These are phyloP conservation scores for Mortierella alpina DNA, from an alignment of 192 early-diverging fungal species.

Conservation along the genomic window DNA sequence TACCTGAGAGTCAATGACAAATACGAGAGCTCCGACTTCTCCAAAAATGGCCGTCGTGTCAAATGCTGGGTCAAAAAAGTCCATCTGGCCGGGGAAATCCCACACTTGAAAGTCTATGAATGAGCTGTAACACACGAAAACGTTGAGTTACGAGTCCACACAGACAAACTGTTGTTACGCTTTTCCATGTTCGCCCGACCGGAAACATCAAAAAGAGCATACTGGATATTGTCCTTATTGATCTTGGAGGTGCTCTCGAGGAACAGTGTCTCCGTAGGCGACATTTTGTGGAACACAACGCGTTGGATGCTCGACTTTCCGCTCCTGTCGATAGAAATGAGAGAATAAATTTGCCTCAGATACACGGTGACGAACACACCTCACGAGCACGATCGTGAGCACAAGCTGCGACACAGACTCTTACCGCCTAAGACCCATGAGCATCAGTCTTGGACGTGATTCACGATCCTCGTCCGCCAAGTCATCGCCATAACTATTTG, in stretches of 20 bases:
- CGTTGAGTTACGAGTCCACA: neutral
- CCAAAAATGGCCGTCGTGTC: conserved; percentile 76
- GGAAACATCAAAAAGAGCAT: neutral
- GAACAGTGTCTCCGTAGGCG: conserved; percentile 87
- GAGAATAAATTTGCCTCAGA: neutral
- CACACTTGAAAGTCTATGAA: conserved; percentile 90
- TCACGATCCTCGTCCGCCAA: conserved; percentile 52
- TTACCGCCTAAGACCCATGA: conserved; percentile 52
- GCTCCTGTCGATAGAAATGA: conserved; percentile 58
- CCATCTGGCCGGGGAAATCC: conserved; percentile 93
- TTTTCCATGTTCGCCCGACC: neutral
- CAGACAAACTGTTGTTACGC: neutral
- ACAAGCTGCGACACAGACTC: neutral
- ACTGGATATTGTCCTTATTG: conserved; percentile 72
- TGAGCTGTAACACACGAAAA: conserved; percentile 54
- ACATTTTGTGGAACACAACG: conserved; percentile 91
- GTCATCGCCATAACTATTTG: conserved; percentile 50
- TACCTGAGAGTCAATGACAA: conserved; percentile 96
- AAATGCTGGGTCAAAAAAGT: conserved; percentile 79
- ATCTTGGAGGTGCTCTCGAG: conserved; percentile 83
- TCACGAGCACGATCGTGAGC: too few relatives aligned
- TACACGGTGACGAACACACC: neutral
- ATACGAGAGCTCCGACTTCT: conserved; percentile 83
- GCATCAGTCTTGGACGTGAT: conserved; percentile 51
- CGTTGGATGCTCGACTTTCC: conserved; percentile 89